A percentile compares a stretch with the other conserved stretches of the same genome.
Conservation (phyloP, 352 stramenopile genomes). For the Globisporangium viniferum region DNA sequence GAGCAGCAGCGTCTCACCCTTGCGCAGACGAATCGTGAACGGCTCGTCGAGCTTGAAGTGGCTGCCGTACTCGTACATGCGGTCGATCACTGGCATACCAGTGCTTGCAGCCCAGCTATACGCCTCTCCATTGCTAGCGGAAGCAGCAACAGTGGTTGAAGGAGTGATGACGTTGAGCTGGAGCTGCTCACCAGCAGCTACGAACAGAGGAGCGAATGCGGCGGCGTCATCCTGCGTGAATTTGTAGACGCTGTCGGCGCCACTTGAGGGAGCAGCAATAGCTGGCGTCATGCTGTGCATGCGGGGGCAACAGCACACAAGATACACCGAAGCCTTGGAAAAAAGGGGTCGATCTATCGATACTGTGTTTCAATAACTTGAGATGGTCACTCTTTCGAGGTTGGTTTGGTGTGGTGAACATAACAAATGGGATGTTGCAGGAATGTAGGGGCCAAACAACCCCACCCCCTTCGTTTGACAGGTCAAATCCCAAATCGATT, state of each 20-base stretch:
- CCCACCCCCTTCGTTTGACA: neutral
- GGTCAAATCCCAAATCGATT: conserved; percentile 22
- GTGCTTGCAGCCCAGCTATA: neutral
- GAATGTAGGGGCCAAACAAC: neutral
- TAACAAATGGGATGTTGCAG: neutral
- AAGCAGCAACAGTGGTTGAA: neutral
- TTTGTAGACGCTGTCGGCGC: neutral
- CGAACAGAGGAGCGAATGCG: neutral
- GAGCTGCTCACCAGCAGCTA: conserved; percentile 1
- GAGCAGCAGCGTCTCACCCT: conserved; percentile 27
- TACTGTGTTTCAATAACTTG: no score
- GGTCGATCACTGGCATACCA: conserved; percentile 13
- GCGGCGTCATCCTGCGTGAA: neutral
- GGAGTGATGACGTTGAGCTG: neutral
- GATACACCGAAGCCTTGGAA: neutral
- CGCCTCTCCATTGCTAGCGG: neutral
- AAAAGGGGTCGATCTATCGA: neutral
- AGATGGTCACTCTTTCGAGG: neutral
- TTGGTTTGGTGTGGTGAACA: neutral
- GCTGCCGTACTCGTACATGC: conserved; percentile 19
- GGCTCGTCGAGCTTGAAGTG: conserved; percentile 29
- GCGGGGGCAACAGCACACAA: neutral
- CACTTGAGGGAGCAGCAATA: neutral
- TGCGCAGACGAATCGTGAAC: conserved; percentile 22
- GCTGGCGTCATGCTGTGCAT: neutral